Evolutionary conservation across 1,284 basidiomycete species (phyloP), one percentile per base, ranked within the genome.

Genomic region (Cryptococcus deneoformans): DNA sequence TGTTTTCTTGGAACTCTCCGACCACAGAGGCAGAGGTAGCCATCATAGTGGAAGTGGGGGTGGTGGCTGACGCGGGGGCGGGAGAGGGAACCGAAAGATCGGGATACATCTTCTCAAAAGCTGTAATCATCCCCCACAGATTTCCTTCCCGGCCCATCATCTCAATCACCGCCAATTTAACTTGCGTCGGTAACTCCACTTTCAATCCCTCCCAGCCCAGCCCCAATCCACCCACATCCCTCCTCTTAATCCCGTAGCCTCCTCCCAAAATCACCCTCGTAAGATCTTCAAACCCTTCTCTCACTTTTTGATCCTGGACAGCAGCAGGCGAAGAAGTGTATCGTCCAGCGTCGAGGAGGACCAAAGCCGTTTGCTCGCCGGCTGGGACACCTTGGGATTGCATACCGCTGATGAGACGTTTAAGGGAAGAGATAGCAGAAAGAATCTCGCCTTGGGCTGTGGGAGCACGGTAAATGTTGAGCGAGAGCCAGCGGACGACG

Each of bases 121-220:
- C 55, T 12, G 53, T 56, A 3, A 60, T 11, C 53, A 63, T 56
- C 11, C 54, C 48, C 38, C 53, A 59, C 16, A 58, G 16, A 35
- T 52, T 37, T 7, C 53, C 43, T 24, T 46, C 54, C 38, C 58
- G 46, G 14, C 61, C 58, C 14, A 59, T 44, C 34, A 46, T 34
- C 37, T 54, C 56, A 6, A 63, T 49, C 6, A 63, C 35, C n/a
- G 55, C 56, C 3, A 63, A 20, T 40, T 57, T 57, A 16, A 56
- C 57, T 8, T 51, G 24, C 6, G 46, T 39, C 38, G 50, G 58
- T 20, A 56, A 29, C 10, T 43, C 20, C 29, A 11, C n/a, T 6
- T 38, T 24, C 3, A 49, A 39, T n/a, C 46, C 50, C 11, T 48
- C 46, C 44, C 56, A 50, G 5, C 45, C 50, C 24, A 58, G 51